These are phyloP conservation scores for Diaporthe aspalathi DNA, from an alignment of 2,329 filamentous ascomycete genomes.

Conservation along the genomic window DNA sequence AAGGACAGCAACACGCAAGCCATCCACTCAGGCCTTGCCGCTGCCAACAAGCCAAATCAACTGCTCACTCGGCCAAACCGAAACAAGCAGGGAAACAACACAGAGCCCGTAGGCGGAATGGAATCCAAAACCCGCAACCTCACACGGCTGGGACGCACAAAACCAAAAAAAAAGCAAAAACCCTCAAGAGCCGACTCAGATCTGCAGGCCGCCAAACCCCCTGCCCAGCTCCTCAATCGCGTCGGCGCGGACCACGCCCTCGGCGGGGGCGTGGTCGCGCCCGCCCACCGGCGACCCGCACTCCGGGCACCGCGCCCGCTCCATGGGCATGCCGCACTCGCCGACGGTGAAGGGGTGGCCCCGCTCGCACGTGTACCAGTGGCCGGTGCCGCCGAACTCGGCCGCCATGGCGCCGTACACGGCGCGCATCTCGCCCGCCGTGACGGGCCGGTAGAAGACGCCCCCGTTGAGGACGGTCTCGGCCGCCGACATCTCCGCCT, in stretches of 20 bases:
- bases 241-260: slow-evolving; percentile 62
- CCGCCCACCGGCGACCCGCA: slow-evolving; percentile 71
- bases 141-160: neutral
- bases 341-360: slow-evolving; percentile 73
- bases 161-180: too few relatives aligned
- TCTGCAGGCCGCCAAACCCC: neutral
- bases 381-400: slow-evolving; percentile 64
- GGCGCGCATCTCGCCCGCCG: slow-evolving; percentile 61
- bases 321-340: slow-evolving; percentile 75
- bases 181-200: neutral
- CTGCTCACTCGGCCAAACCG: neutral
- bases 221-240: slow-evolving; percentile 57
- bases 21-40: too few relatives aligned
- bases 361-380: slow-evolving; percentile 71
- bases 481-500: slow-evolving; percentile 58
- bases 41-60: too few relatives aligned
- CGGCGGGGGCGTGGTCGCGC: slow-evolving; percentile 57
- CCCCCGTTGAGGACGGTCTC: slow-evolving; percentile 58
- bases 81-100: neutral
- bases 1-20: too few relatives aligned
- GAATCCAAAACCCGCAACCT: neutral
- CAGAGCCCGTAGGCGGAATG: neutral
- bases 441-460: slow-evolving; percentile 61
- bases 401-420: slow-evolving; percentile 63
- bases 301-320: slow-evolving; percentile 70